Evolutionary conservation across 2,329 filamentous ascomycete species (phyloP), one percentile per base, ranked within the genome.

Genomic region (Colletotrichum chlorophyti): DNA sequence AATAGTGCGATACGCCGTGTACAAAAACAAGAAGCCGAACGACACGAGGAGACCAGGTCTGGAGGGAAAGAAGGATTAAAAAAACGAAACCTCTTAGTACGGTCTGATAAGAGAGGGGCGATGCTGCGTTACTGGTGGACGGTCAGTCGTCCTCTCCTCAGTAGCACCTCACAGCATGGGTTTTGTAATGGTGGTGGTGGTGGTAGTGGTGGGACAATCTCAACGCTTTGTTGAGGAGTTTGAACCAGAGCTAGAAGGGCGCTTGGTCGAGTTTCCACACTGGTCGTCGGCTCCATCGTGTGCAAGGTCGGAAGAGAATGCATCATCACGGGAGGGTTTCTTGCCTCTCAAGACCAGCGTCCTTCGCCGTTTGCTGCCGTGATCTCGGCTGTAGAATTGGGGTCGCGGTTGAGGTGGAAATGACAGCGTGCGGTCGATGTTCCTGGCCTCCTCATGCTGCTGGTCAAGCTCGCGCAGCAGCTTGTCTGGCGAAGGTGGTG

Each of bases 71-170:
- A n/a, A n/a, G n/a, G n/a, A n/a, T n/a, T n/a, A n/a, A n/a, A n/a
- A n/a, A n/a, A n/a, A 24, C 51, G n/a, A 37, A 48, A 27, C 35
- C 31, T 32, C n/a, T 24, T 38, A 43, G 42, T 42, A 47, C 37
- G 35, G 42, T 24, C n/a, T 45, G 52, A 49, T 50, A 55, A 55
- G 55, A 50, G 55, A 59, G 55, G 55, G 55, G 51, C 55, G 55
- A 59, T 59, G 55, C 32, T 50, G 55, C 55, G 55, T 34, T 59
- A 31, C 51, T 32, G 55, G 55, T 59, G 55, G 43, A 32, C 38
- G 51, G 51, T 43, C 27, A 21, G 49, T 24, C 50, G 24, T 55
- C 51, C 52, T 49, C 32, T 49, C 38, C 46, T n/a, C n/a, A n/a
- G n/a, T n/a, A n/a, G n/a, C n/a, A n/a, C n/a, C n/a, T 59, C 43